These are phyloP conservation scores for Apophysomyces variabilis DNA, from an alignment of 371 early-diverging fungal species.

Conservation along the genomic window DNA sequence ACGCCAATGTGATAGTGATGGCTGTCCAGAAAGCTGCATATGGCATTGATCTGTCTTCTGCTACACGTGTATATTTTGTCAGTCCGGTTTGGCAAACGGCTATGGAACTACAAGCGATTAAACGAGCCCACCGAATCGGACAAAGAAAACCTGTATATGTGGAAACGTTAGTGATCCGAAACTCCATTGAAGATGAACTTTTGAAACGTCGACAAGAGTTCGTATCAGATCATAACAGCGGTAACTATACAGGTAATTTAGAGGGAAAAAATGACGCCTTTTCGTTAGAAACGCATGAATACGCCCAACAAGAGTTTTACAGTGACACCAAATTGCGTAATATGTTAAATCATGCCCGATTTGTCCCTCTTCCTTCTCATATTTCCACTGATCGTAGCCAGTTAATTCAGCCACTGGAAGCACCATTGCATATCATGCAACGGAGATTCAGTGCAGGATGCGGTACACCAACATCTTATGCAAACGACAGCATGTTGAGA, in stretches of 20 bases:
- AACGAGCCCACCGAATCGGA: conserved; percentile 91
- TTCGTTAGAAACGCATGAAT: conserved; percentile 16
- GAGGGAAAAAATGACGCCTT: neutral
- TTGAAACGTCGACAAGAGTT: conserved; percentile 46
- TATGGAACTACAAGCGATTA: conserved; percentile 79
- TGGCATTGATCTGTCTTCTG: conserved; percentile 77
- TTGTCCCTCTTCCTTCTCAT: conserved; percentile 26
- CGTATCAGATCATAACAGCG: conserved; percentile 12
- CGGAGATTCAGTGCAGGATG: neutral
- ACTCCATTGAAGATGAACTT: conserved; percentile 75
- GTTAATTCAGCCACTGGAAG: neutral
- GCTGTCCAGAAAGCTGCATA: conserved; percentile 69
- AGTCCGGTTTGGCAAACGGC: conserved; percentile 73
- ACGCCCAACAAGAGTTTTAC: conserved; percentile 28
- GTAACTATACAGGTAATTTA: conserved; percentile 9
- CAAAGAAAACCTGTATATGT: conserved; percentile 81
- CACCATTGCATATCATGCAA: neutral
- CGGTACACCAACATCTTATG: neutral
- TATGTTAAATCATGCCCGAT: conserved; percentile 34
- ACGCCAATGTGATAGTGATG: conserved; percentile 74
- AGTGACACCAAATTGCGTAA: conserved; percentile 26
- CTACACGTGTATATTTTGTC: conserved; percentile 74
- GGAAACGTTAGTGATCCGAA: conserved; percentile 70
- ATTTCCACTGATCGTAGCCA: neutral
- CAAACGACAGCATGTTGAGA: too few relatives aligned